Percentiles rank a stretch among this genome's conserved stretches.
These are phyloP conservation scores for Casaregolazyma lundiana DNA, from an alignment of 1,139 yeast species.

Conservation along the genomic window DNA sequence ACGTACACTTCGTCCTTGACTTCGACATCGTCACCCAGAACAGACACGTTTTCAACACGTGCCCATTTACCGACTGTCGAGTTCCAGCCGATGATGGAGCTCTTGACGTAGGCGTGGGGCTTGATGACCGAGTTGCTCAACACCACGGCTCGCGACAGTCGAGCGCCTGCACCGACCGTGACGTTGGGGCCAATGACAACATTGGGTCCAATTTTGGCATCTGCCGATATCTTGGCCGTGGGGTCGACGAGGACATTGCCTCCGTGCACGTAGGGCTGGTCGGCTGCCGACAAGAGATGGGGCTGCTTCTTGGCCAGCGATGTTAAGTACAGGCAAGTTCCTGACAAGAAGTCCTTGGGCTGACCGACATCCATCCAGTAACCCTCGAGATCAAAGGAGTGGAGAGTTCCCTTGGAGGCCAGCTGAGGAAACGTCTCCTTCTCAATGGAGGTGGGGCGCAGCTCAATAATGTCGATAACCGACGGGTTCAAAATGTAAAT, in stretches of 20 bases:
- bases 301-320: slow-evolving; percentile 80
- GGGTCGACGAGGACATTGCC: slow-evolving; percentile 97
- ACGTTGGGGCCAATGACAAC: slow-evolving; percentile 98
- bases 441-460: slow-evolving; percentile 98
- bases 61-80: slow-evolving; percentile 99
- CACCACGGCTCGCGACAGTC: slow-evolving; percentile 93
- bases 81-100: slow-evolving; percentile 99
- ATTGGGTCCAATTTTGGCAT: slow-evolving; percentile 96
- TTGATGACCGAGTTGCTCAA: slow-evolving; percentile 86
- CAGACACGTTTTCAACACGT: slow-evolving; percentile 96
- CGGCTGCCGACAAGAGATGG: slow-evolving; percentile 55
- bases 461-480: slow-evolving; percentile 91
- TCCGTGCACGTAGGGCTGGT: slow-evolving; percentile 69
- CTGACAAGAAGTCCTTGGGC: slow-evolving; percentile 98
- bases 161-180: slow-evolving; percentile 95
- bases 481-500: slow-evolving; percentile 94
- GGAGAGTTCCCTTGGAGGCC: slow-evolving; percentile 82
- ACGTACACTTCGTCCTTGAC: slow-evolving; percentile 98
- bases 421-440: slow-evolving; percentile 98
- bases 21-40: slow-evolving; percentile 98
- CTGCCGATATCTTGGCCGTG: slow-evolving; percentile 85
- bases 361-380: slow-evolving; percentile 99
- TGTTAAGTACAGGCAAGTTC: slow-evolving; percentile 88
- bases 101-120: slow-evolving; percentile 97
- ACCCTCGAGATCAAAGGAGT: slow-evolving; percentile 96